Evolutionary conservation across 2,329 filamentous ascomycete species (phyloP), one percentile per base, ranked within the genome.

Genomic region (Claviceps africana): DNA sequence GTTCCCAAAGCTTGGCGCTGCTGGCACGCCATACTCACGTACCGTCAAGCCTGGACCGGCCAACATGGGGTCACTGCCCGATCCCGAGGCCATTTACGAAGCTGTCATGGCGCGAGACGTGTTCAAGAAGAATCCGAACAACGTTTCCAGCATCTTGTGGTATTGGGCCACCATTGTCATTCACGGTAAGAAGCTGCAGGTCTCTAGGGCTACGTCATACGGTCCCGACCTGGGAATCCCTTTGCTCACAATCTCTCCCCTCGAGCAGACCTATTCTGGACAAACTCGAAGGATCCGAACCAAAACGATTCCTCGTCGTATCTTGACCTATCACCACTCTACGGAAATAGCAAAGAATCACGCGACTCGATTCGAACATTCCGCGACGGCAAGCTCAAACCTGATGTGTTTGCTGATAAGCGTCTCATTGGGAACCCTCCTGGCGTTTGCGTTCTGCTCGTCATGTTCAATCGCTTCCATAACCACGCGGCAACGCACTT

Each of bases 401-500:
- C 82, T 0, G 86, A 91, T 59, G 72, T 73, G 8, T 90, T 85
- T 57, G 79, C 83, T 2, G 84, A 88, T 61, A 81, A 82, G 65
- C 76, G 86, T 51, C 70, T 89, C 2, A 67, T 83, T 25, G 83
- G 79, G 10, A 83, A 86, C 60, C 86, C 86, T 0, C 83, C 86
- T 0, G 84, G 85, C 13, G 83, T 86, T 4, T 77, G 80, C 52
- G 81, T 86, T 4, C 61, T 90, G 3, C 68, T 90, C 30, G 76
- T 90, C 65, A 88, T 89, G 85, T 83, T 88, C 68, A 85, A 84
- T 60, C 78, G 82, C 25, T 94, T 94, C 68, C 91, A 96, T 68
- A 96, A 97, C 67, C 77, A 93, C 57, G 80, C 89, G 0, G 89
- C 86, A 1, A 78, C 82, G 51, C 85, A 91, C 55, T 72, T 96